Percentiles rank a stretch among this genome's conserved stretches.
phyloP scores from a whole-genome alignment of 495 filamentous ascomycete species.

The Aspergillus asperescens region DNA sequence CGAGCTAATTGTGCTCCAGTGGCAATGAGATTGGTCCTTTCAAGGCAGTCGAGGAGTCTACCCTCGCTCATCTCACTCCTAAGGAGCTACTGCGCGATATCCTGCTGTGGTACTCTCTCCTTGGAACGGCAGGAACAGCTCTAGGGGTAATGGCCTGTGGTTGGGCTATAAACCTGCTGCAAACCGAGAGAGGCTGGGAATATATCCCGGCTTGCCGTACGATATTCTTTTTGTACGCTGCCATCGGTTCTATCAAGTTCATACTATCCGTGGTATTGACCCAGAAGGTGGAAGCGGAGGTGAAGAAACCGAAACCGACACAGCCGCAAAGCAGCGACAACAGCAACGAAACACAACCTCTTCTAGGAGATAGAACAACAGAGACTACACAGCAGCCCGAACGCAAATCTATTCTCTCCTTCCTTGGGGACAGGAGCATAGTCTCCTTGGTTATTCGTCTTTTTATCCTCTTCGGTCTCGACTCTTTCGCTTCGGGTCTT shows the following conservation, averaged over 20 bases:
- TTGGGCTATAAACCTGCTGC: constrained; percentile 54
- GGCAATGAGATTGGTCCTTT: constrained; percentile 80
- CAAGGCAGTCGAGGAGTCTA: constrained; percentile 79
- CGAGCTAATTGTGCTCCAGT: constrained; percentile 51
- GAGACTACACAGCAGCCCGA: constrained; percentile 1
- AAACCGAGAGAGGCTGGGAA: constrained; percentile 45
- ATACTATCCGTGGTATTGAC: constrained; percentile 55
- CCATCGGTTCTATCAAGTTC: constrained; percentile 63
- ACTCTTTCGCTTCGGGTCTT: constrained; percentile 76
- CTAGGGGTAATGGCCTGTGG: constrained; percentile 62
- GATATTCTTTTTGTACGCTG: constrained; percentile 66
- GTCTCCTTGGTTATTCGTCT: constrained; percentile 60
- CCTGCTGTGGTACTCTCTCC: constrained; percentile 75
- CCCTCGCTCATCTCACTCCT: constrained; percentile 65
- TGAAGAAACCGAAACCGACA: constrained; percentile 5
- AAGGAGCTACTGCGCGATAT: constrained; percentile 61
- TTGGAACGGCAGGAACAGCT: constrained; percentile 59
- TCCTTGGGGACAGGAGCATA: constrained; percentile 50
- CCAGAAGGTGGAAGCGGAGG: constrained; percentile 45
- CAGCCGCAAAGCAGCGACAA: constrained; percentile 15
- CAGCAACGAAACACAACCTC: constrained; percentile 37
- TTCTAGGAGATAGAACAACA: constrained; percentile 34
- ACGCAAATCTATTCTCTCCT: constrained; percentile 35
- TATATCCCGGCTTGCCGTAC: constrained; percentile 57
- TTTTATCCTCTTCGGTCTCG: constrained; percentile 70